These are phyloP conservation scores for Noccaea caerulescens DNA, from an alignment of 345 rosid species.

Conservation along the genomic window DNA sequence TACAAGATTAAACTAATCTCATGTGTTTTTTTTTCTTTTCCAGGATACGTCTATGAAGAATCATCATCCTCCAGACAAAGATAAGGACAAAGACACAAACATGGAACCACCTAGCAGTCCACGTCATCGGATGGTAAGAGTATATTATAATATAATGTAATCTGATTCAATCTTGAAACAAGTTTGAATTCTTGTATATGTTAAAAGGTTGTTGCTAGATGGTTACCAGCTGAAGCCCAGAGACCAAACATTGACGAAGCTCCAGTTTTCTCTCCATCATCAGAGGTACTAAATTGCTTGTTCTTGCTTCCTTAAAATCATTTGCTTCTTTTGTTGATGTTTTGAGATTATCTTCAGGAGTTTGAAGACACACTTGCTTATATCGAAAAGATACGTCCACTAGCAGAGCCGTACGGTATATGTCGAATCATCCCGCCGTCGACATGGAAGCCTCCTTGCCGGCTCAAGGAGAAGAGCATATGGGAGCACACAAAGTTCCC, in stretches of 20 bases:
- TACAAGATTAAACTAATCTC: background rate
- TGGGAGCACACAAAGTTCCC: conserved; percentile 83
- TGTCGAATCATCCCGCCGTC: conserved; percentile 94
- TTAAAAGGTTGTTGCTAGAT: conserved; percentile 70
- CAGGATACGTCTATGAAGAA: conserved; percentile 40
- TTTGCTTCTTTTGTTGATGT: background rate
- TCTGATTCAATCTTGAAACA: background rate
- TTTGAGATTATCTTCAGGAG: conserved; percentile 52
- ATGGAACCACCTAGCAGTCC: conserved; percentile 47
- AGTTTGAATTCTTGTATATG: conserved; percentile 30
- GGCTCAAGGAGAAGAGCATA: conserved; percentile 63
- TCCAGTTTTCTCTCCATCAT: conserved; percentile 78
- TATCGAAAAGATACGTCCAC: conserved; percentile 74
- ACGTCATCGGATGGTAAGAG: conserved; percentile 44
- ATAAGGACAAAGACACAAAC: conserved; percentile 39
- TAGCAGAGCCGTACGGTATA: conserved; percentile 84
- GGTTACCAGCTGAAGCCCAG: conserved; percentile 77
- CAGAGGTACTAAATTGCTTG: conserved; percentile 59
- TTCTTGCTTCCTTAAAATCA: background rate
- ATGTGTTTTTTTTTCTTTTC: background rate
- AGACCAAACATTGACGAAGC: conserved; percentile 78
- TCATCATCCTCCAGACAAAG: conserved; percentile 28
- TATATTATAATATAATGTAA: background rate
- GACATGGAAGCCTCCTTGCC: conserved; percentile 83
- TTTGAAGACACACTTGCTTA: conserved; percentile 90